Conservation (phyloP, 1,284 basidiomycete species). For the Sanguinoderma infundibulare region DNA sequence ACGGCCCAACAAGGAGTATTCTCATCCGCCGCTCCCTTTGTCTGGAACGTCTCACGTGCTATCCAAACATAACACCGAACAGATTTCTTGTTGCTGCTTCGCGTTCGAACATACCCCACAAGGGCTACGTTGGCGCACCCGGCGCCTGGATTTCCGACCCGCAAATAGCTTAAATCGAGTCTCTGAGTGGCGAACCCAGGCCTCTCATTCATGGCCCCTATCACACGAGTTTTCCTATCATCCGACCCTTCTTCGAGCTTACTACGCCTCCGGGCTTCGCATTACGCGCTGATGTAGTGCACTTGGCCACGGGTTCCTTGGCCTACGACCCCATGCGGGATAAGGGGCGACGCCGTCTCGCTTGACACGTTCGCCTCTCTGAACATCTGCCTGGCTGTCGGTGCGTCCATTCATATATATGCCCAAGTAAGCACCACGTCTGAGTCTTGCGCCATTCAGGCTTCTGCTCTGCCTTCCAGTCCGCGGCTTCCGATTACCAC, state of each 20-base stretch:
- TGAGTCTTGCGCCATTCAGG: slow-evolving; percentile 19
- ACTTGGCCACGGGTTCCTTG: not conserved
- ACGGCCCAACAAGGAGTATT: slow-evolving; percentile 6
- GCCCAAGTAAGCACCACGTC: slow-evolving; percentile 15
- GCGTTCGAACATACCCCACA: slow-evolving; percentile 10
- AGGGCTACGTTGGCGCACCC: slow-evolving; percentile 8
- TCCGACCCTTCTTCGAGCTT: not conserved
- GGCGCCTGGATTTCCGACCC: slow-evolving; percentile 6
- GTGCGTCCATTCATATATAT: not conserved
- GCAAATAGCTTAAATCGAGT: slow-evolving; percentile 11
- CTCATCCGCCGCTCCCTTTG: slow-evolving; percentile 20
- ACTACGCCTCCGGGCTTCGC: slow-evolving; percentile 5
- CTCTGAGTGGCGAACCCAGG: slow-evolving; percentile 5
- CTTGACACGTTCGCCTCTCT: not conserved
- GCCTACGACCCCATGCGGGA: slow-evolving; percentile 1
- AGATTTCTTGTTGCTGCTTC: slow-evolving; percentile 7
- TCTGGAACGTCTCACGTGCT: slow-evolving; percentile 17
- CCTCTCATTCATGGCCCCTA: slow-evolving; percentile 5
- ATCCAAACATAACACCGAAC: slow-evolving; percentile 11
- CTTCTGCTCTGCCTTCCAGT: slow-evolving; percentile 20
- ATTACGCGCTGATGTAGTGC: slow-evolving; percentile 1
- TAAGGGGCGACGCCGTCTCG: no score
- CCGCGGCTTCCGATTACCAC: slow-evolving; percentile 26
- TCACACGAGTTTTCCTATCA: slow-evolving; percentile 12
- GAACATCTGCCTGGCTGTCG: not conserved